Percentiles rank a stretch among this genome's conserved stretches.
phyloP scores from a whole-genome alignment of 1,284 basidiomycete species.

The Termitomyces sp. region DNA sequence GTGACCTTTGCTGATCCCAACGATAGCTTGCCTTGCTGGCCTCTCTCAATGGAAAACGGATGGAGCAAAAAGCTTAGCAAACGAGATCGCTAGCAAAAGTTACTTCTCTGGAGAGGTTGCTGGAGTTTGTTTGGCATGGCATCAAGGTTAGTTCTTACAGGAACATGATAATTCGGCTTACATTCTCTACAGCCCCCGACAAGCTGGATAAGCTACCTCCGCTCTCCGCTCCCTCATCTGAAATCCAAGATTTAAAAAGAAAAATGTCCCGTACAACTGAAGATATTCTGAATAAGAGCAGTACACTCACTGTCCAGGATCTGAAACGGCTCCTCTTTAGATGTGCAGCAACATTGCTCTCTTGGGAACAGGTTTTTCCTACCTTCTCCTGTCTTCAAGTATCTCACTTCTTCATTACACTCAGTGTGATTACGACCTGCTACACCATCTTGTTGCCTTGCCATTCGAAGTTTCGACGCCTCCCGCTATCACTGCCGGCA shows the following conservation, averaged over 20 bases:
- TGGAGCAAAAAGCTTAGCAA: conserved; percentile 70
- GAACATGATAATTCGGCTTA: background rate
- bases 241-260: conserved; percentile 61
- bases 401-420: background rate
- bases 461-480: conserved; percentile 92
- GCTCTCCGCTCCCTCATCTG: conserved; percentile 46
- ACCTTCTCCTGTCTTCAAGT: background rate
- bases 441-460: conserved; percentile 84
- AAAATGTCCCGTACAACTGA: conserved; percentile 67
- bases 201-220: conserved; percentile 62
- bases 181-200: conserved; percentile 37
- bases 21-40: conserved; percentile 53
- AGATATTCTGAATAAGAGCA: conserved; percentile 68
- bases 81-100: conserved; percentile 80
- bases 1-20: conserved; percentile 3
- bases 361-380: conserved; percentile 53
- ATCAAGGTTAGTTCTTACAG: conserved; percentile 36
- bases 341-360: conserved; percentile 77
- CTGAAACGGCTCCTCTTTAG: conserved; percentile 85
- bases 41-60: conserved; percentile 65
- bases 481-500: conserved; percentile 78
- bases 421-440: conserved; percentile 80
- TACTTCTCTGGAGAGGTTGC: conserved; percentile 86
- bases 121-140: conserved; percentile 66
- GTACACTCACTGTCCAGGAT: conserved; percentile 71